Base-by-base conservation (phyloP, 73 alveolate genomes). In the Paramecium caudatum region DNA sequence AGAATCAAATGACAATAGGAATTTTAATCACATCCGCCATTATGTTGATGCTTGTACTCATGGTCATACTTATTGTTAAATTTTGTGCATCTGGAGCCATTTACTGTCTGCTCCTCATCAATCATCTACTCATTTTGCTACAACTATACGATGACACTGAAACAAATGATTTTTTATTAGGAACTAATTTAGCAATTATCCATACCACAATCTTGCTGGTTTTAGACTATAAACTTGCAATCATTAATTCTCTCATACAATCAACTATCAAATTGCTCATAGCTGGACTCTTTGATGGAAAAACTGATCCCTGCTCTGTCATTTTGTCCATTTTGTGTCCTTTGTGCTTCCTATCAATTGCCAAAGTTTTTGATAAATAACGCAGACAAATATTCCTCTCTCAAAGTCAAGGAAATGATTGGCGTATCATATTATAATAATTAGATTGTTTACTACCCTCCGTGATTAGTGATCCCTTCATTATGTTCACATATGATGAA, bases 391-490 rank as follows among this genome's bases (percentile, higher is more conserved):
- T 65, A 13, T 65, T 65, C 34, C 39, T 65, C 16, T 25, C 48
- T 33, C 32, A 65, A 4, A 65, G 34, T 65, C 47, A 65, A 33
- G 83, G 49, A 65, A 65, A 65, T 4, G 49, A 65, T 65, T 65
- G 83, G 83, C 55, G 83, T 65, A 65, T 65, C 10, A 5, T 36
- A 65, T 10, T 15, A 3, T 10, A 8, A 13, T 8, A 13, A 10
- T 65, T 65, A 65, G 83, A 65, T 65, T 33, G 34, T 25, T 33
- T 65, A 65, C 34, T 65, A 34, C 83, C 83, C 34, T 65, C 83
- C 10, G 49, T 65, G 2, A 36, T 65, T 8, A 65, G 50, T 32
- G 83, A 65, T 65, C 83, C 83, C 12, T 65, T 65, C n/a, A 43
- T 65, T 32, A 13, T 65, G 2, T 65, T 65, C 39, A 25, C 83